phyloP scores from a whole-genome alignment of 2,329 filamentous ascomycete species.

The Diaporthe sp. region DNA sequence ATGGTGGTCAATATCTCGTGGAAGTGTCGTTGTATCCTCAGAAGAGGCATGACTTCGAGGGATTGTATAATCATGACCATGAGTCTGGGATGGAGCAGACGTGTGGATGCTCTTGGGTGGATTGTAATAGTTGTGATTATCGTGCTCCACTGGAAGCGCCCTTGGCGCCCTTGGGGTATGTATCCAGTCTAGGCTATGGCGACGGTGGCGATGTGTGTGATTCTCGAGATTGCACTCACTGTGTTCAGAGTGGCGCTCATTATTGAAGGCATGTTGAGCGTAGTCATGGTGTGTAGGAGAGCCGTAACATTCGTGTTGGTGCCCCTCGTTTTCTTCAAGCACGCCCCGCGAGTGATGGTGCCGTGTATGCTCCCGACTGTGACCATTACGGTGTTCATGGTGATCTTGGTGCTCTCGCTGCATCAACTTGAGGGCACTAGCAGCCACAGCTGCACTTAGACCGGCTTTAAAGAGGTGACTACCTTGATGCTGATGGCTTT shows the following conservation, averaged over 20 bases:
- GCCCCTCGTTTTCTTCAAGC: background rate
- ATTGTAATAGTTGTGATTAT: background rate
- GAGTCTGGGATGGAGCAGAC: background rate
- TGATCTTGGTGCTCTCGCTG: conserved; percentile 39
- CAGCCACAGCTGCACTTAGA: conserved; percentile 39
- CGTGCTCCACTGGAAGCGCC: background rate
- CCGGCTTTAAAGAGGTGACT: conserved; percentile 42
- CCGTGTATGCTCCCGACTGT: background rate
- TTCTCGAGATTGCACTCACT: background rate
- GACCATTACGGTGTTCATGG: background rate
- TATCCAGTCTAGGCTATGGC: background rate
- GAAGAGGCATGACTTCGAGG: background rate
- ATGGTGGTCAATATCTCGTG: background rate
- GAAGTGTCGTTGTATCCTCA: background rate
- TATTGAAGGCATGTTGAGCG: too few species aligned
- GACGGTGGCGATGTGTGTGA: background rate
- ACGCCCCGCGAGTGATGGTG: background rate
- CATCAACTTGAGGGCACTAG: conserved; percentile 41
- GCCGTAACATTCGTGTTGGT: background rate
- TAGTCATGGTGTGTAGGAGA: background rate
- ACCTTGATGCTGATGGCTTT: conserved; percentile 39
- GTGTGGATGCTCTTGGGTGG: background rate
- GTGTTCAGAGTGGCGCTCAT: background rate
- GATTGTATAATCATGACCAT: background rate
- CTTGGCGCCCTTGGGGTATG: background rate